Evolutionary conservation across 1,284 basidiomycete genomes (phyloP).

Genomic region (Ustilago curta): DNA sequence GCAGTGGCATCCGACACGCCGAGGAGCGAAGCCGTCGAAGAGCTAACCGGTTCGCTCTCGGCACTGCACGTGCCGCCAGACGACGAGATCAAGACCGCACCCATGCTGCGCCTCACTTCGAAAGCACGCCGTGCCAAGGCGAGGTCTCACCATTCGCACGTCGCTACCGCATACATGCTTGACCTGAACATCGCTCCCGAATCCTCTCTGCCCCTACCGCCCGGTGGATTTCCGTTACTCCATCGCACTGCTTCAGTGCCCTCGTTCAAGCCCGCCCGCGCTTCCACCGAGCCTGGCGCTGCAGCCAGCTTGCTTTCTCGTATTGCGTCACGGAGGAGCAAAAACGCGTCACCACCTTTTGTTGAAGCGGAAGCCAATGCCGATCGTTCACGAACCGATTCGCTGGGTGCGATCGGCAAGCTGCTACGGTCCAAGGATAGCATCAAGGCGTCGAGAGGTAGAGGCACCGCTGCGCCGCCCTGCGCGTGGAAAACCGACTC

Average conservation of each 20-base stretch:
- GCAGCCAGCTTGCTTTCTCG: conserved; percentile 12
- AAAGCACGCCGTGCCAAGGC: conserved; percentile 15
- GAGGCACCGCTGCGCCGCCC: conserved; percentile 18
- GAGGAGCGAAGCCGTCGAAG: conserved; percentile 18
- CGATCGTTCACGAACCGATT: conserved; percentile 15
- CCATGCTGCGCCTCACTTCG: neutral
- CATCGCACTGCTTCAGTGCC: conserved; percentile 25
- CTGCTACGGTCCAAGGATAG: conserved; percentile 14
- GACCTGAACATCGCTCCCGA: neutral
- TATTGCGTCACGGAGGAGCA: conserved; percentile 8
- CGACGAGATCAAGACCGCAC: neutral
- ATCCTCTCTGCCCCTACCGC: conserved; percentile 1
- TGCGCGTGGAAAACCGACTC: conserved; percentile 23
- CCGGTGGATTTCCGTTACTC: neutral
- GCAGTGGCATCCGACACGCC: conserved; percentile 5
- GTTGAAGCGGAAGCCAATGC: neutral
- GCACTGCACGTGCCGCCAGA: neutral
- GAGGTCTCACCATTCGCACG: conserved; percentile 7
- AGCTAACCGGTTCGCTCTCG: conserved; percentile 3
- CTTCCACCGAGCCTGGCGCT: neutral
- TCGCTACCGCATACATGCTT: neutral
- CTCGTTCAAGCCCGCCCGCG: conserved; percentile 12
- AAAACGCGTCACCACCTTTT: conserved; percentile 1
- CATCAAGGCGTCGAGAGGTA: conserved; percentile 5
- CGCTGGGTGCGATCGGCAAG: conserved; percentile 17